Evolutionary conservation across 345 rosid genomes (phyloP).

Genomic region (Pistacia vera): DNA sequence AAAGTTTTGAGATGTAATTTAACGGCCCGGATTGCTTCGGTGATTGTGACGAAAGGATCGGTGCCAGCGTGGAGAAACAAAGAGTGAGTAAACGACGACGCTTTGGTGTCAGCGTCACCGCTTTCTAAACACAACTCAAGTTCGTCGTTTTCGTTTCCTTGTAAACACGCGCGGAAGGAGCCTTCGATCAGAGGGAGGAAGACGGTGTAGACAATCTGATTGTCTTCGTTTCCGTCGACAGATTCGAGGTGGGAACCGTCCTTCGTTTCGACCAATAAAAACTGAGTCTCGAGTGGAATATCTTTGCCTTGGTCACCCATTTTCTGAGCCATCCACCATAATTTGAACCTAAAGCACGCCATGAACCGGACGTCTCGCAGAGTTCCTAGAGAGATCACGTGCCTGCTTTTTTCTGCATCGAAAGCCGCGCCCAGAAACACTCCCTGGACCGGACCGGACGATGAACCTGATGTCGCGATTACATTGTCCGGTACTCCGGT

Average conservation of each 20-base stretch:
- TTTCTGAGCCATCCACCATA: conserved; percentile 99
- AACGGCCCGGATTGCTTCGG: conserved; percentile 72
- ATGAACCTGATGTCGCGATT: conserved; percentile 59
- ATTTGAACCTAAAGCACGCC: conserved; percentile 91
- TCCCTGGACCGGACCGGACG: conserved; percentile 72
- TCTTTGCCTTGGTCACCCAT: conserved; percentile 82
- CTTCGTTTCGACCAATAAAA: conserved; percentile 69
- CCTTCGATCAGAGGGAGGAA: conserved; percentile 89
- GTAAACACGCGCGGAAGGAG: conserved; percentile 73
- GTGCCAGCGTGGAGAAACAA: conserved; percentile 72
- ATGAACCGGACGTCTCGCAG: conserved; percentile 78
- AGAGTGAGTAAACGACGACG: conserved; percentile 70
- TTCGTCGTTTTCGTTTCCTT: conserved; percentile 71
- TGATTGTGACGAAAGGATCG: conserved; percentile 74
- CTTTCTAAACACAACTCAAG: conserved; percentile 93
- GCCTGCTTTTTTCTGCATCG: conserved; percentile 60
- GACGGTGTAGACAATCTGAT: conserved; percentile 73
- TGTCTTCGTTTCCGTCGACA: conserved; percentile 53
- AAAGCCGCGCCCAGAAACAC: conserved; percentile 79
- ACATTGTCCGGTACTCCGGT: conserved; percentile 79
- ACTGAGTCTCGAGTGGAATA: conserved; percentile 86
- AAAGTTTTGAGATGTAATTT: conserved; percentile 71
- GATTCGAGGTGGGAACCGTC: conserved; percentile 78
- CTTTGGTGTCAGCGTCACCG: conserved; percentile 66
- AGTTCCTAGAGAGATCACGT: conserved; percentile 66